A percentile compares a stretch with the other conserved stretches of the same genome.
These are phyloP conservation scores for Drechslerella coelobrocha DNA, from an alignment of 2,329 filamentous ascomycete genomes.

Conservation along the genomic window DNA sequence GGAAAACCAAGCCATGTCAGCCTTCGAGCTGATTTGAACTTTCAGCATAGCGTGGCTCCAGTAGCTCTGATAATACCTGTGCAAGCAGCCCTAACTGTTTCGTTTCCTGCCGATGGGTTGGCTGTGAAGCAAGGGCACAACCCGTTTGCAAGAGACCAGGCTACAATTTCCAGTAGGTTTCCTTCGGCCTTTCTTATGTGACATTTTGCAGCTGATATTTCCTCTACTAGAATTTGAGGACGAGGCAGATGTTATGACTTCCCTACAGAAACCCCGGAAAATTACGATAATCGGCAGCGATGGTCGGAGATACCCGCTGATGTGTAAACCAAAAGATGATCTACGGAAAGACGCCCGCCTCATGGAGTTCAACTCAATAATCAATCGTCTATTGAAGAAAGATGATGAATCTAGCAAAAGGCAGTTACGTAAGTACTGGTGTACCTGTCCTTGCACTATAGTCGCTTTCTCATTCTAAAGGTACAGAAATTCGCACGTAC, in stretches of 20 bases:
- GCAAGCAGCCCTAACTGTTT: constrained; percentile 81
- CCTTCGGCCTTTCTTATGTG: not conserved
- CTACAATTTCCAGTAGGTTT: constrained; percentile 71
- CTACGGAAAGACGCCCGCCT: constrained; percentile 95
- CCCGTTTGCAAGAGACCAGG: constrained; percentile 83
- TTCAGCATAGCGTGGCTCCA: constrained; percentile 82
- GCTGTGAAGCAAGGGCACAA: constrained; percentile 75
- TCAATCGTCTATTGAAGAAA: constrained; percentile 90
- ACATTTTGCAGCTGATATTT: constrained; percentile 4
- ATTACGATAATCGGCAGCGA: constrained; percentile 88
- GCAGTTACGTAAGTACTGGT: constrained; percentile 68
- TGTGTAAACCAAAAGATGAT: constrained; percentile 98
- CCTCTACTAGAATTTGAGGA: constrained; percentile 70
- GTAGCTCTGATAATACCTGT: constrained; percentile 88
- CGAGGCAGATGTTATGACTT: constrained; percentile 86
- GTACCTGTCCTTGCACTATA: constrained; percentile 4
- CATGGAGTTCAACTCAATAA: constrained; percentile 99
- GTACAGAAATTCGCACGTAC: constrained; percentile 83
- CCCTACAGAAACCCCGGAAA: constrained; percentile 88
- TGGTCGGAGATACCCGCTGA: constrained; percentile 82
- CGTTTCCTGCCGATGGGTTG: constrained; percentile 75
- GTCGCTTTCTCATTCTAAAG: constrained; percentile 51
- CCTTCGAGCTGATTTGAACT: constrained; percentile 77
- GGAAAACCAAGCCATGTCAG: constrained; percentile 74
- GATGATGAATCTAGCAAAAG: constrained; percentile 89